Evolutionary conservation across 139 green algal species (phyloP).

Genomic region (Volvox africanus): DNA sequence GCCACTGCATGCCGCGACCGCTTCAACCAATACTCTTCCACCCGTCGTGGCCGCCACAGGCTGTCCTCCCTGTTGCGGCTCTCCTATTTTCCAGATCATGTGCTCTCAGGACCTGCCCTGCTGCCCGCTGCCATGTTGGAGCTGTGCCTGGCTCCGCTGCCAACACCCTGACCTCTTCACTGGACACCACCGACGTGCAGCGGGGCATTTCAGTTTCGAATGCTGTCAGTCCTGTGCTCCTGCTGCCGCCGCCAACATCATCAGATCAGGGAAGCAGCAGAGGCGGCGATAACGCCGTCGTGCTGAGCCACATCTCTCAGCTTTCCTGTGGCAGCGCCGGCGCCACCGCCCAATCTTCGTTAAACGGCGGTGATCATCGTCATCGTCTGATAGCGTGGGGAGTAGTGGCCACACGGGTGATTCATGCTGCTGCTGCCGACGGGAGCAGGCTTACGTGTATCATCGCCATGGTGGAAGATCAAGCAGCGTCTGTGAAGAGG

Average conservation of each 20-base stretch:
- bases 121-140: slow-evolving; percentile 82
- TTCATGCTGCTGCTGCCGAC: background rate
- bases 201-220: slow-evolving; percentile 39
- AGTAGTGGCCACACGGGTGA: background rate
- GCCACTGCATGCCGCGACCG: no score
- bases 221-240: slow-evolving; percentile 56
- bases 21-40: no score
- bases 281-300: background rate
- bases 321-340: slow-evolving; percentile 14
- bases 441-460: background rate
- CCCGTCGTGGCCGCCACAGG: background rate
- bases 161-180: slow-evolving; percentile 41
- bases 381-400: slow-evolving; percentile 1
- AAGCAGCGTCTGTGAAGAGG: background rate
- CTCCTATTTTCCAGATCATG: slow-evolving; percentile 63
- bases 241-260: slow-evolving; percentile 46
- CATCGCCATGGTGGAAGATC: background rate
- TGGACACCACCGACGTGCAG: background rate
- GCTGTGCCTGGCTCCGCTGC: slow-evolving; percentile 57
- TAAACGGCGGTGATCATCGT: background rate
- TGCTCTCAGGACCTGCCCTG: slow-evolving; percentile 58
- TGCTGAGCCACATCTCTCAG: slow-evolving; percentile 44
- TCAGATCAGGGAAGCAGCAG: background rate
- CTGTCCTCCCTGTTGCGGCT: slow-evolving; percentile 48
- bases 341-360: background rate